Evolutionary conservation across 352 stramenopile genomes (phyloP), one percentile per base, ranked within the genome.

Genomic region (Globisporangium paddicum): DNA sequence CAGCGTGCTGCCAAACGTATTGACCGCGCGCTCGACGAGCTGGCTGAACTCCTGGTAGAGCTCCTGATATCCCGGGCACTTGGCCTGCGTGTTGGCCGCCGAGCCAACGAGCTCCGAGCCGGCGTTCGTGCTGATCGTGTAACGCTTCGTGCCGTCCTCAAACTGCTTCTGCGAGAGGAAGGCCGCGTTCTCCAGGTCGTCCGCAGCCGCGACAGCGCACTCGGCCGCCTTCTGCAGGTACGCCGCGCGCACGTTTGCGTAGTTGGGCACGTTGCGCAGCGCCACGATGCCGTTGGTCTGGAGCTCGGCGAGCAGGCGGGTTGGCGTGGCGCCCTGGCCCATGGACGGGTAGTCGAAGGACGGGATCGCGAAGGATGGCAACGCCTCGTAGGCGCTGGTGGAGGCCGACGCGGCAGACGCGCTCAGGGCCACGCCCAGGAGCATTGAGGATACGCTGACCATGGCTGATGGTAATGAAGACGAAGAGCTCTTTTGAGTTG

Each of bases 251-350:
- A 68, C 51, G 34, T 64, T 66, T n/a, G 37, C 53, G 54, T 77
- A 87, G 58, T 73, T 68, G 2, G 73, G 75, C 26, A 87, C 73
- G 47, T 82, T 80, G 26, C 61, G 66, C 21, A 87, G 60, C 7
- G 71, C 67, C 32, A 87, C 59, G 65, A 87, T 79, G 28, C 77
- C 75, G 25, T 64, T 68, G 13, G 35, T 46, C 46, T 75, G 40
- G 19, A 87, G 62, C 26, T 73, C 73, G 0, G 58, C n/a, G 25
- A 84, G 67, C 57, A 46, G 10, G 30, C 38, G 53, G 13, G 25
- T 14, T 16, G 38, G 54, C 1, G 11, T 59, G 35, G 16, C 26
- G 19, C 30, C 53, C 6, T 41, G 4, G 18, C 35, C 23, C 5
- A 60, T 14, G 40, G 32, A 16, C 13, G 54, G 41, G 41, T 60